A percentile compares a stretch with the other conserved stretches of the same genome.
Conservation (phyloP, 257 asterid species). For the Nicotiana sylvestris region DNA sequence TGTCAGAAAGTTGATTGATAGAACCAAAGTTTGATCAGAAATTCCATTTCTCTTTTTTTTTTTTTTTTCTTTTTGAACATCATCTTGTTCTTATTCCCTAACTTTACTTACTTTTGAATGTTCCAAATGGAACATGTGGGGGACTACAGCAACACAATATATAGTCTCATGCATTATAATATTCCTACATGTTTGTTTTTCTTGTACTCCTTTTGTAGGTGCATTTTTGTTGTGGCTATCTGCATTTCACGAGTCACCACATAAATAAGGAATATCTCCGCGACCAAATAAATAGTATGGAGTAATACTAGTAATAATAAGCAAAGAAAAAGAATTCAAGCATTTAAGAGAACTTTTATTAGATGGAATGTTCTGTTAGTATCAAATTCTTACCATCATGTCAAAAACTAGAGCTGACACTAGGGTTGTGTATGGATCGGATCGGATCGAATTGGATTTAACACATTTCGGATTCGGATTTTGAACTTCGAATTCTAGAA, state of each 20-base stretch:
- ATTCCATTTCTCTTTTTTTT: constrained; percentile 10
- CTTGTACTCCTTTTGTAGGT: not conserved
- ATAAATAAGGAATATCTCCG: not conserved
- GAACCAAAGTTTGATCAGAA: constrained; percentile 31
- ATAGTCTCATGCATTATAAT: not conserved
- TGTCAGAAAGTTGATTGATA: constrained; percentile 37
- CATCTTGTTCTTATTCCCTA: constrained; percentile 12
- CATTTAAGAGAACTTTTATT: no score
- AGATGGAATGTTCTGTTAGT: no score
- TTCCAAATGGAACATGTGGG: constrained; percentile 53
- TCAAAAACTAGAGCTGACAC: no score
- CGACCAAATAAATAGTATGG: not conserved
- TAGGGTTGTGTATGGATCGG: no score
- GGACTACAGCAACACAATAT: constrained; percentile 19
- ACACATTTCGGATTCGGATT: no score
- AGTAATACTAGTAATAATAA: no score
- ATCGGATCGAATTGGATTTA: no score
- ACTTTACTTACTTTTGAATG: constrained; percentile 29
- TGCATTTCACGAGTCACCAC: not conserved
- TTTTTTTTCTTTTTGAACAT: not conserved
- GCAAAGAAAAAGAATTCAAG: no score
- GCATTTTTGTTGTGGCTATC: not conserved
- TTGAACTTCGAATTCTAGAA: no score
- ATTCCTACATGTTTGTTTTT: not conserved
- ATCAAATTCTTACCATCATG: no score